These are phyloP conservation scores for Rhinocladiella mackenziei DNA, from an alignment of 2,329 filamentous ascomycete species.

Conservation along the genomic window DNA sequence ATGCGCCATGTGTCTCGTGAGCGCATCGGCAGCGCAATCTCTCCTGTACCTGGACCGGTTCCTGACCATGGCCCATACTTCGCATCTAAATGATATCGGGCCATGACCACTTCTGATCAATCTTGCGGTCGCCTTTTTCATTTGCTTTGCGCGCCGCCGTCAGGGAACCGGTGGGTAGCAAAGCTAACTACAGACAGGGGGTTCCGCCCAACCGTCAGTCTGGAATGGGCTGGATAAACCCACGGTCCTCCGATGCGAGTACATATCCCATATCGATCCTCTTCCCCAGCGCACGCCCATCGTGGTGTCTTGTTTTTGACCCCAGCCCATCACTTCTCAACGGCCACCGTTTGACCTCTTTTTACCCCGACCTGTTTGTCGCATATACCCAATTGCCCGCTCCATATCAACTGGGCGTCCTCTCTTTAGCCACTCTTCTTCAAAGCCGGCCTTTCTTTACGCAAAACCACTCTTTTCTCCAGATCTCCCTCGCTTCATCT, in stretches of 20 bases:
- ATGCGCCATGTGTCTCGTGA: too few relatives aligned
- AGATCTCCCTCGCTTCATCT: background rate
- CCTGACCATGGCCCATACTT: too few relatives aligned
- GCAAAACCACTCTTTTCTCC: background rate
- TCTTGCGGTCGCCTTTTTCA: too few relatives aligned
- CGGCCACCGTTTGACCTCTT: too few relatives aligned
- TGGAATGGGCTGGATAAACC: constrained; percentile 3
- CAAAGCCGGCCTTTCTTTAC: background rate
- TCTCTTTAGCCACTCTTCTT: constrained; percentile 11
- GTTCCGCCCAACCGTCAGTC: constrained; percentile 1
- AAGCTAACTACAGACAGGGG: too few relatives aligned
- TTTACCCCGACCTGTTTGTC: background rate
- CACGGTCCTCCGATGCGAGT: constrained; percentile 10
- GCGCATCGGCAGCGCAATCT: too few relatives aligned
- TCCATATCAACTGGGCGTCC: constrained; percentile 14
- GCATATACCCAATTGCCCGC: constrained; percentile 11
- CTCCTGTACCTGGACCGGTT: too few relatives aligned
- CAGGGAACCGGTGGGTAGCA: background rate
- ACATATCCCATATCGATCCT: constrained; percentile 11
- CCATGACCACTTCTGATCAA: too few relatives aligned
- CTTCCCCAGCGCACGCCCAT: background rate
- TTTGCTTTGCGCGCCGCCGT: too few relatives aligned
- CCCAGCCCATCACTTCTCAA: constrained; percentile 6
- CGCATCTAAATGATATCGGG: too few relatives aligned
- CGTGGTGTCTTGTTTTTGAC: constrained; percentile 1